These are phyloP conservation scores for Chrysanthemum lavandulifolium DNA, from an alignment of 129 eudicot species.

Conservation along the genomic window DNA sequence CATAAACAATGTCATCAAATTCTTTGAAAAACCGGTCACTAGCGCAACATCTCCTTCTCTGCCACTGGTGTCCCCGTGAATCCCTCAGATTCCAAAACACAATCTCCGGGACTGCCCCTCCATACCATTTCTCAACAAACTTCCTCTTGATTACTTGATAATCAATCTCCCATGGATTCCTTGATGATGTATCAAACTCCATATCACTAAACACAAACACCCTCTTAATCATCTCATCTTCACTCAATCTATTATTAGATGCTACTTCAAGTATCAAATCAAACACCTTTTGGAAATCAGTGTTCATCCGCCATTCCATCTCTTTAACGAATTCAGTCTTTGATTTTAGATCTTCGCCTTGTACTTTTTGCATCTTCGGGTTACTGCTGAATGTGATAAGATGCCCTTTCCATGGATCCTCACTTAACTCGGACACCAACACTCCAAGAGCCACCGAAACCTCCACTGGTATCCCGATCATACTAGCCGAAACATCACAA, in stretches of 20 bases:
- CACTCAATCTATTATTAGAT: no score
- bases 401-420: no score
- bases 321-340: no score
- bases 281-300: no score
- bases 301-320: no score
- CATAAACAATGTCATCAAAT: conserved; percentile 16
- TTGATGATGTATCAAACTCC: conserved; percentile 20
- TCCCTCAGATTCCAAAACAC: conserved; percentile 37
- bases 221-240: no score
- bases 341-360: no score
- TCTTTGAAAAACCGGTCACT: conserved; percentile 31
- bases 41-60: background rate
- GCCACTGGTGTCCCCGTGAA: conserved; percentile 17
- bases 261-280: background rate
- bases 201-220: conserved; percentile 19
- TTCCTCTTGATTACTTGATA: conserved; percentile 23
- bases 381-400: background rate
- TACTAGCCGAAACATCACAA: no score
- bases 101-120: conserved; percentile 27
- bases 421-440: no score
- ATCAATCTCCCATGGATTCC: conserved; percentile 29
- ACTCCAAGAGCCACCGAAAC: no score
- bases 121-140: conserved; percentile 21
- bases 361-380: background rate
- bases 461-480: no score